Evolutionary conservation across 352 stramenopile genomes (phyloP), one percentile per base, ranked within the genome.

Genomic region (Blastocystis sp.): DNA sequence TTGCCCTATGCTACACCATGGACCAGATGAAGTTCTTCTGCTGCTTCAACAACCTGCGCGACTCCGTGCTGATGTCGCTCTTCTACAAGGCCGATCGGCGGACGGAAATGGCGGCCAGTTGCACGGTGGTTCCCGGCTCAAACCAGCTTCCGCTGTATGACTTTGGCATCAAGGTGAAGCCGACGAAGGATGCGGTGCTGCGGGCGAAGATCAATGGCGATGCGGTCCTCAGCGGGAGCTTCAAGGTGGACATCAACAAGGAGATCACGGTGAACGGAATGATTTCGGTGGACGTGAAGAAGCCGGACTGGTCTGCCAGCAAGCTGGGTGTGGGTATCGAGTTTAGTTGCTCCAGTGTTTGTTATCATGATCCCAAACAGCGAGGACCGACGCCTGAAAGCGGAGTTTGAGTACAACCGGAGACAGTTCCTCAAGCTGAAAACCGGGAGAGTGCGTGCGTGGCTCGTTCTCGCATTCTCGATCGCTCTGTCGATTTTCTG

Each of bases 311-410:
- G 40, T 53, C n/a, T 17, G 28, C 34, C 2, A 84, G 56, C 48
- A 48, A 9, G 38, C 53, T 84, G 21, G 74, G 74, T 34, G n/a
- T 84, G 19, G 74, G 74, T n/a, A 67, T 84, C 4, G 74, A 84
- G 14, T 70, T 45, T 62, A 59, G 1, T 43, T 70, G 34, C 69
- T 70, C 21, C 21, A 67, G 28, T 66, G 38, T 62, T 84, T 67
- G 38, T 66, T 67, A 41, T 34, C 4, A 84, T 84, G 74, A 84
- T 84, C 65, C 74, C 74, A 28, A 84, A 84, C 48, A 84, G 74
- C 56, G 74, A 84, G 48, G 56, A 67, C 14, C 48, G 74, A 34
- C 43, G n/a, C 28, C 43, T 67, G 1, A 84, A 41, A 84, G 56
- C 74, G 0, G 74, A 84, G 38, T 84, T 52, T 52, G 74, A 84